Percentiles rank a stretch among this genome's conserved stretches.
phyloP scores from a whole-genome alignment of 108 stramenopile species.

The Skeletonema menzelii region DNA sequence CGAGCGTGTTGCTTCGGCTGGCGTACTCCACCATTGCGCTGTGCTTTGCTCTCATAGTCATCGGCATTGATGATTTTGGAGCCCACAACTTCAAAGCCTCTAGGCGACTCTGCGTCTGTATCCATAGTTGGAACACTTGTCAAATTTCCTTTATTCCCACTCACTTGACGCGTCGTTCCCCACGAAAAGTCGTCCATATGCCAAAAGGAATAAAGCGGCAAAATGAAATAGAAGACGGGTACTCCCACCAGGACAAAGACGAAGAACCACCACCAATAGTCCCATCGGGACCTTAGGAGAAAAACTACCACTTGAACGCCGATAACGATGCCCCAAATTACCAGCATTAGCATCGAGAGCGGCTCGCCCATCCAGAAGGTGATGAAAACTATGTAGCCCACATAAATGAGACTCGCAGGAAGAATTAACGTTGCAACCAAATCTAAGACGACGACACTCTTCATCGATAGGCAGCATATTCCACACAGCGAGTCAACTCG shows the following conservation, averaged over 20 bases:
- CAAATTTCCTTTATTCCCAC: constrained; percentile 11
- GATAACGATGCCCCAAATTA: constrained; percentile 49
- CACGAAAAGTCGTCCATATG: constrained; percentile 70
- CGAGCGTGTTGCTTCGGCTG: constrained; percentile 1
- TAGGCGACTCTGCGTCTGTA: constrained; percentile 24
- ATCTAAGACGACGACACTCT: constrained; percentile 45
- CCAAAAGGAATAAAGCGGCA: constrained; percentile 61
- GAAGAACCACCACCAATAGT: constrained; percentile 64
- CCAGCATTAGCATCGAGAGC: constrained; percentile 40
- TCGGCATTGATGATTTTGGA: not conserved
- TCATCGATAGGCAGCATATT: constrained; percentile 53
- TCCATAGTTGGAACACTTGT: constrained; percentile 26
- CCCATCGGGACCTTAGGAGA: constrained; percentile 50
- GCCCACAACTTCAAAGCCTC: constrained; percentile 15
- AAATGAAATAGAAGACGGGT: constrained; percentile 61
- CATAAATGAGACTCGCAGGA: constrained; percentile 47
- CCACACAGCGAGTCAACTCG: constrained; percentile 54
- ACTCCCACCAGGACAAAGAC: constrained; percentile 52
- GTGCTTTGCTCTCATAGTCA: not conserved
- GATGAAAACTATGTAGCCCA: constrained; percentile 48
- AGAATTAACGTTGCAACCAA: constrained; percentile 49
- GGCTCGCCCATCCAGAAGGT: constrained; percentile 50
- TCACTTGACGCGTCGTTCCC: constrained; percentile 57
- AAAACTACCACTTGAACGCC: constrained; percentile 55
- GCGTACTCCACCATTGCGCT: not conserved